Percentiles rank a stretch among this genome's conserved stretches.
Conservation (phyloP, 305 asterid species). For the Solanum aculeatissimum region DNA sequence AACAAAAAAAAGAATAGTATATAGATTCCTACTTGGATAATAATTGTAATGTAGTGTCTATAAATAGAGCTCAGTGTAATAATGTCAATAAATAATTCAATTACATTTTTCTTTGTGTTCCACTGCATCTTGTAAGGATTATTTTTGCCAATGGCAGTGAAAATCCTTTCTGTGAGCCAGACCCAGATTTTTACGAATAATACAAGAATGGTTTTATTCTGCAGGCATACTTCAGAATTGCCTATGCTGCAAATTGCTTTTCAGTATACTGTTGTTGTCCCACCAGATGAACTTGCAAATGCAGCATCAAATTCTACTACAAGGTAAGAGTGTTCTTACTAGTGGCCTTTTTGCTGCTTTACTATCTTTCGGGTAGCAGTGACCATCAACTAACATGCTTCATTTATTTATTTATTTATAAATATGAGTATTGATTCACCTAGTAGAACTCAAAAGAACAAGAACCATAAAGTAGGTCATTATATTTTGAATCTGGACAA, state of each 20-base stretch:
- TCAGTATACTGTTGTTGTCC: conserved; percentile 91
- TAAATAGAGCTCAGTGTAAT: no score
- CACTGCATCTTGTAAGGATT: background rate
- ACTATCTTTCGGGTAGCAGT: background rate
- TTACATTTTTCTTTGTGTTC: background rate
- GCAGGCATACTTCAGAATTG: conserved; percentile 76
- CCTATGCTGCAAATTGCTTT: conserved; percentile 94
- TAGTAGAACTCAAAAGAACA: background rate
- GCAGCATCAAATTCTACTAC: conserved; percentile 38
- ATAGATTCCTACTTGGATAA: no score
- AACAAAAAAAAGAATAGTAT: no score
- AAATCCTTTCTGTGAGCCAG: background rate
- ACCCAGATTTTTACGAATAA: background rate
- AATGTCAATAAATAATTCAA: no score
- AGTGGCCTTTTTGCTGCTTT: background rate
- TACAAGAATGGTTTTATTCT: conserved; percentile 5
- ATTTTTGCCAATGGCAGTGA: background rate
- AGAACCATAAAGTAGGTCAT: background rate
- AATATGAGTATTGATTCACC: background rate
- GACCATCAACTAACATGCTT: background rate
- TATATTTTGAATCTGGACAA: background rate
- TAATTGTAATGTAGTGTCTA: no score
- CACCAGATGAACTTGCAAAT: conserved; percentile 51
- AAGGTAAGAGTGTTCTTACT: conserved; percentile 38
- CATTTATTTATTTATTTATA: background rate